A percentile compares a stretch with the other conserved stretches of the same genome.
Evolutionary conservation across 306 rosid genomes (phyloP).

Genomic region (Inga leiocalycina): DNA sequence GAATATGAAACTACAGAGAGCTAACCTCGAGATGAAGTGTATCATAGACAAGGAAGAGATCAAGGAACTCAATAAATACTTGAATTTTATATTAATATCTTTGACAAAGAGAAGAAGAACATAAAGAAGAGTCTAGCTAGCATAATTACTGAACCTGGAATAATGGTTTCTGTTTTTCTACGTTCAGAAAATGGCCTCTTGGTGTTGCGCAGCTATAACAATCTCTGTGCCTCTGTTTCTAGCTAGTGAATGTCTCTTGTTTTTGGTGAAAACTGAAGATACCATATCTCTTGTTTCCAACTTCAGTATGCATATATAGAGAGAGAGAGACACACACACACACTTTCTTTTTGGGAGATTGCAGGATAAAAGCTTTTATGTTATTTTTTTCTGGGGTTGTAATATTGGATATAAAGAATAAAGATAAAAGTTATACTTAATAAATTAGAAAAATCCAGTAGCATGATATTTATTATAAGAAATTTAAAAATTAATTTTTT

Average conservation of each 20-base stretch:
- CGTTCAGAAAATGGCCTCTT: background rate
- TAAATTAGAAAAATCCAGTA: background rate
- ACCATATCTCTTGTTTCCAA: background rate
- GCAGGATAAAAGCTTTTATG: background rate
- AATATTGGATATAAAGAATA: background rate
- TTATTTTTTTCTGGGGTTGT: background rate
- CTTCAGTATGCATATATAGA: background rate
- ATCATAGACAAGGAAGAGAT: background rate
- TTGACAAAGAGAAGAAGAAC: background rate
- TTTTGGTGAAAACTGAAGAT: background rate
- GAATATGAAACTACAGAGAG: background rate
- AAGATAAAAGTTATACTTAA: background rate
- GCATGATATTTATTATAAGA: background rate
- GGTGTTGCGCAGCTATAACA: background rate
- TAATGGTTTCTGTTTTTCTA: background rate
- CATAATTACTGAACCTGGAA: slow-evolving; percentile 29
- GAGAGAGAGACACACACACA: background rate
- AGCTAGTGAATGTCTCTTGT: background rate
- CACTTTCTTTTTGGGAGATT: background rate
- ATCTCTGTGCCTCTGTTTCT: background rate
- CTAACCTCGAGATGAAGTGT: background rate
- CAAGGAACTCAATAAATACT: slow-evolving; percentile 3
- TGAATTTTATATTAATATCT: background rate
- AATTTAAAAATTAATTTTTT: background rate
- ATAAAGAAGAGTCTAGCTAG: background rate